Base-by-base conservation (phyloP, 2,329 filamentous ascomycete species). In the Acephala macrosclerotiorum region DNA sequence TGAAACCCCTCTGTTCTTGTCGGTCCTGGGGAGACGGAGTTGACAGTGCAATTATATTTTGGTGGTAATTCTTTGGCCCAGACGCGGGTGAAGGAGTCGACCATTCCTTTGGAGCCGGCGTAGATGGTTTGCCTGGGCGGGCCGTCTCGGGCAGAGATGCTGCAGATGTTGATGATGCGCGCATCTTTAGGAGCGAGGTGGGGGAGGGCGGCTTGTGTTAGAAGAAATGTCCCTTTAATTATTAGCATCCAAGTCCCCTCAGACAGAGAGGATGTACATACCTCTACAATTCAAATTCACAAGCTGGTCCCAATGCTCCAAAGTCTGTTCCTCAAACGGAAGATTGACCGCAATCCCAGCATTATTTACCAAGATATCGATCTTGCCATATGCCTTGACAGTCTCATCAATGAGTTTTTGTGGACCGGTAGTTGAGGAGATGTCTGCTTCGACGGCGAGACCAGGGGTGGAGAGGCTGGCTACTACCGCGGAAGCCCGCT, bases 31-130 rank as follows among this genome's bases (percentile, higher is more conserved):
- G 74, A 77, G 11, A 83, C 80, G 2, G 78, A 72, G 62, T 83
- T 83, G 26, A 83, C 81, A 1, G 81, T 83, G 68, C 79, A 80
- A 4, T 78, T 78, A 68, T 83, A 83, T 63, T 79, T 79, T 1
- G 76, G 79, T 18, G 80, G 79, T 40, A 83, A 72, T 67, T 83
- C 81, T 35, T 65, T 71, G 6, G 71, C 71, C 79, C 82, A 83
- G 47, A 76, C 77, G 26, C 76, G 74, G 0, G 82, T 84, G 62
- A 83, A 82, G 2, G 76, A 77, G 67, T 84, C 82, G 0, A 82
- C 76, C 80, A 83, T 83, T n/a, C 80, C 80, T 70, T 84, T 84
- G 9, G 80, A 82, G 0, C 81, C 81, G 3, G 81, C 80, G 69
- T 84, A 84, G 65, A 84, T 80, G n/a, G 80, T 82, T 68, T 81